Base-by-base conservation (phyloP, 306 rosid genomes). In the Albizia julibrissin region DNA sequence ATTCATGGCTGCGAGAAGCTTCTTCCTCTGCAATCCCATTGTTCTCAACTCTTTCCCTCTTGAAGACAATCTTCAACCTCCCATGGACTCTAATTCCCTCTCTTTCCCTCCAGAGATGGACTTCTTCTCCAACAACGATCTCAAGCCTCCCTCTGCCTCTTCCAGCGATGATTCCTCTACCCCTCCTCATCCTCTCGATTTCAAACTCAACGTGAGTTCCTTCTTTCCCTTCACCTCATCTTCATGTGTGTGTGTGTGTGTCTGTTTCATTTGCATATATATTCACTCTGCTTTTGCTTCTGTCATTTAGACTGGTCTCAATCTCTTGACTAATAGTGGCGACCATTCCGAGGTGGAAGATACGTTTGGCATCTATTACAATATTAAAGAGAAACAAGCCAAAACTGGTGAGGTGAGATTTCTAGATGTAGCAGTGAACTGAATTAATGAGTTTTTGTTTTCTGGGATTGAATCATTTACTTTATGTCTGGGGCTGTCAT, bases 271-370 rank as follows among this genome's bases (percentile, higher is more conserved):
- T 9, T 42, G 12, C 46, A 42, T 46, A 13, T 46, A 56, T 56
- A 56, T 56, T 56, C 64, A 56, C 29, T 59, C 66, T 24, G 31
- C 15, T 59, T 80, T 2, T 43, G 2, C 69, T 24, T 59, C 3
- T 65, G 77, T 50, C 26, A n/a, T 56, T 1, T n/a, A 93, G 98
- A 95, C 97, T 24, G 94, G 97, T 24, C 80, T 93, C 85, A 83
- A 90, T 89, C 98, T 93, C 75, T 86, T 89, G 33, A 91, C 94
- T 2, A 79, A 92, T 0, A 81, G 84, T 54, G 84, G 91, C 26
- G 98, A 95, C 44, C 94, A 86, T 80, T 87, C 95, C 16, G 76
- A 81, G 82, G 91, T 75, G 66, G 97, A 92, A 2, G 91, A 83
- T 26, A 18, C 2, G 8, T 4, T 61, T 24, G n/a, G 21, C 39